Evolutionary conservation across 352 stramenopile genomes (phyloP), one percentile per base, ranked within the genome.

Genomic region (Phytophthora cactorum): DNA sequence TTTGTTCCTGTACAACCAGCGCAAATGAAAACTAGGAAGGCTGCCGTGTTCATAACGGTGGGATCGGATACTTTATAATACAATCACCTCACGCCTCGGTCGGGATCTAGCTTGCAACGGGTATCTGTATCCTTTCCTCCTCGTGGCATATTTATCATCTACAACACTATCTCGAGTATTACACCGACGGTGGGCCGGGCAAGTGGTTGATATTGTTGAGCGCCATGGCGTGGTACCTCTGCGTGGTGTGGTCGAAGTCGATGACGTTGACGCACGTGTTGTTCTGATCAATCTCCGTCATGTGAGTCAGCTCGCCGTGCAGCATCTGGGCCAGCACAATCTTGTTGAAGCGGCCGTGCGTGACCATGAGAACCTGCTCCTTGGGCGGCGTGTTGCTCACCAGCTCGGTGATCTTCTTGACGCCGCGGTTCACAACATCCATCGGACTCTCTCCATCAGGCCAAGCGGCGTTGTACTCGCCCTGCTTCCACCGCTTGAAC

Each of bases 241-340:
- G 70, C 25, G 78, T 88, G 7, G 29, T 29, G 63, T 86, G 83
- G 63, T 92, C 82, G 44, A 75, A 95, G 65, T 95, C 87, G n/a
- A 95, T 68, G 44, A 95, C 84, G 66, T 95, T 95, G 32, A 95
- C 81, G 67, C 87, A 95, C 56, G 87, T 93, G 73, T 95, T 95
- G 74, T 92, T 84, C 62, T 95, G 87, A n/a, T 68, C 49, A 34
- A 95, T 74, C 11, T 84, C 75, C 29, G 88, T 75, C 81, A 93
- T 95, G 32, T 81, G 60, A 2, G 70, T 70, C 17, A 93, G 67
- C 10, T 68, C 70, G 46, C 79, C 81, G 52, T 91, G 71, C 47
- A 93, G 78, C 71, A 93, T 63, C 29, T 89, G 81, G 17, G 85
- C 75, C 34, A 95, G 68, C 41, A 94, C 75, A 45, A 95, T 81